Percentiles rank a stretch among this genome's conserved stretches.
Conservation (phyloP, 2,329 filamentous ascomycete genomes). For the Ambrosiella beaveri region DNA sequence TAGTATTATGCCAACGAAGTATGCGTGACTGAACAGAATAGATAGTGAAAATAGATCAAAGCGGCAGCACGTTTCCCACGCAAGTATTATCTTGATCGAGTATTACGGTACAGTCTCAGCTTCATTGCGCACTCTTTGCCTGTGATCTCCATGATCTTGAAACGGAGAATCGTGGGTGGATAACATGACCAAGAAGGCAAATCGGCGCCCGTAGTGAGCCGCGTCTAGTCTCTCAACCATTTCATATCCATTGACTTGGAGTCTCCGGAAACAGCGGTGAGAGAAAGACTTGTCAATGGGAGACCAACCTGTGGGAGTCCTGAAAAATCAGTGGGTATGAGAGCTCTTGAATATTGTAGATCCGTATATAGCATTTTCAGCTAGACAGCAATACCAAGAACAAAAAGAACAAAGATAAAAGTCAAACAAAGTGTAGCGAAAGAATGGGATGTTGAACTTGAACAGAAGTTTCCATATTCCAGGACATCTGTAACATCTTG, state of each 20-base stretch:
- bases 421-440: background rate
- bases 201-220: slow-evolving; percentile 78
- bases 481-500: background rate
- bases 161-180: slow-evolving; percentile 2
- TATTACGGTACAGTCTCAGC: slow-evolving; percentile 95
- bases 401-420: background rate
- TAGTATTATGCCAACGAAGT: slow-evolving; percentile 19
- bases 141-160: slow-evolving; percentile 7
- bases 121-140: slow-evolving; percentile 28
- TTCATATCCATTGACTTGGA: background rate
- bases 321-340: slow-evolving; percentile 4
- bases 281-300: slow-evolving; percentile 12
- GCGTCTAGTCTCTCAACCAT: slow-evolving; percentile 18
- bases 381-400: background rate
- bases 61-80: slow-evolving; percentile 95
- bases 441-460: background rate
- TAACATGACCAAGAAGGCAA: slow-evolving; percentile 9
- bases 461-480: background rate
- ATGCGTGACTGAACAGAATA: slow-evolving; percentile 3
- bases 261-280: background rate
- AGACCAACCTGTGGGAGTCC: slow-evolving; percentile 12
- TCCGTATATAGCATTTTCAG: background rate
- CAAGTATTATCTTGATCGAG: slow-evolving; percentile 99
- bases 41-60: slow-evolving; percentile 27
- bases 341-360: background rate